phyloP scores from a whole-genome alignment of 768 basidiomycete species.

The Sporobolomyces roseus region DNA sequence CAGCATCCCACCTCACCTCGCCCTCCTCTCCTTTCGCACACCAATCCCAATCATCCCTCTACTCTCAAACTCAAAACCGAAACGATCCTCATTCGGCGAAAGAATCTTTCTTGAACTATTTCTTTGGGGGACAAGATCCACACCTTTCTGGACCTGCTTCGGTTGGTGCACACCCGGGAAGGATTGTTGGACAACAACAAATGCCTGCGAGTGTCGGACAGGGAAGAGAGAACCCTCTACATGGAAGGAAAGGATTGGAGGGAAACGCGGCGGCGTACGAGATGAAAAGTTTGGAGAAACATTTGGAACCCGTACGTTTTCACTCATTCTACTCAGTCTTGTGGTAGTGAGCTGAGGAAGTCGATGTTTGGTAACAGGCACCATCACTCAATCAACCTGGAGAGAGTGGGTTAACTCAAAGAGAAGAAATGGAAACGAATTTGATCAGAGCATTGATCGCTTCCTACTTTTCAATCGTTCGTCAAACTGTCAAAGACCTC shows the following conservation, averaged over 20 bases:
- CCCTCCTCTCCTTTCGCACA: slow-evolving; percentile 45
- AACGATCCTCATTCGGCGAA: slow-evolving; percentile 55
- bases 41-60: slow-evolving; percentile 42
- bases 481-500: slow-evolving; percentile 93
- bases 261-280: slow-evolving; percentile 83
- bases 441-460: slow-evolving; percentile 91
- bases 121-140: slow-evolving; percentile 75
- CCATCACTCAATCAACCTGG: slow-evolving; percentile 56
- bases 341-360: neutral
- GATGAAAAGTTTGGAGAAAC: slow-evolving; percentile 97
- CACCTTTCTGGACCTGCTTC: slow-evolving; percentile 3
- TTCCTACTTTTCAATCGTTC: slow-evolving; percentile 91
- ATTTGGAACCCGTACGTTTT: slow-evolving; percentile 91
- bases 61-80: neutral
- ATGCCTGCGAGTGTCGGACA: neutral
- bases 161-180: slow-evolving; percentile 1
- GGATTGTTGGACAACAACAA: neutral
- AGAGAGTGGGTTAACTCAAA: slow-evolving; percentile 60
- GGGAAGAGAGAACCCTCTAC: slow-evolving; percentile 47
- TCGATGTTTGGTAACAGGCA: slow-evolving; percentile 49
- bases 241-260: slow-evolving; percentile 56
- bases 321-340: neutral
- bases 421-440: slow-evolving; percentile 95
- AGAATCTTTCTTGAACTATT: slow-evolving; percentile 94
- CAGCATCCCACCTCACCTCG: slow-evolving; percentile 47